phyloP scores from a whole-genome alignment of 169 alveolate genomes.

The Babesia microti region DNA sequence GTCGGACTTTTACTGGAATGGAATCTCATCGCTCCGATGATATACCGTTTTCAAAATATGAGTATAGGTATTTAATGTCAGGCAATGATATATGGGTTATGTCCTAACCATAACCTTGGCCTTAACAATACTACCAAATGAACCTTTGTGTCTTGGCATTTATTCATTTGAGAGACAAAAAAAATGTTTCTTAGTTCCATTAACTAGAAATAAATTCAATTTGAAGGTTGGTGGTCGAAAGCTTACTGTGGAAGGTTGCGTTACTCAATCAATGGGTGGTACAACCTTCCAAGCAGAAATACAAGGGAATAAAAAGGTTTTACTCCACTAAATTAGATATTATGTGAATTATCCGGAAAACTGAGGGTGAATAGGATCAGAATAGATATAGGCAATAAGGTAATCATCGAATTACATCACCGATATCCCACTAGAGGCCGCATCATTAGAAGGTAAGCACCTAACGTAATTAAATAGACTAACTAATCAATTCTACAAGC shows the following conservation, averaged over 20 bases:
- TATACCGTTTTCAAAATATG: no score
- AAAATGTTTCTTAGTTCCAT: slow-evolving; percentile 1
- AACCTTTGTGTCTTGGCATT: neutral
- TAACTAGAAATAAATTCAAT: neutral
- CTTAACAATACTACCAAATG: no score
- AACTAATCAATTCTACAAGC: no score
- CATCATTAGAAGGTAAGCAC: slow-evolving; percentile 17
- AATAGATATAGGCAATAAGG: slow-evolving; percentile 14
- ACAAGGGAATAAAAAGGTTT: slow-evolving; percentile 18
- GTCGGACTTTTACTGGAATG: no score
- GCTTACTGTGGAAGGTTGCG: slow-evolving; percentile 7
- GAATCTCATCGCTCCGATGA: no score
- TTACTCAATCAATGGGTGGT: slow-evolving; percentile 26
- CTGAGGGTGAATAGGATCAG: slow-evolving; percentile 8
- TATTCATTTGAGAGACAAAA: neutral
- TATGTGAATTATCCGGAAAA: slow-evolving; percentile 27
- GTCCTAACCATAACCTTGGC: no score
- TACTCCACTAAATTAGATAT: slow-evolving; percentile 5
- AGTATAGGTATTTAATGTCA: no score
- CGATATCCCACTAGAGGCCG: slow-evolving; percentile 26
- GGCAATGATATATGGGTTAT: no score
- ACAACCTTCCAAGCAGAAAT: slow-evolving; percentile 21
- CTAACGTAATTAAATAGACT: no score
- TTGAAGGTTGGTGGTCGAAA: neutral
- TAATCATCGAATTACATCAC: slow-evolving; percentile 30